Conservation (phyloP, 805 yeast genomes). For the Schwanniomyces vanrijiae region DNA sequence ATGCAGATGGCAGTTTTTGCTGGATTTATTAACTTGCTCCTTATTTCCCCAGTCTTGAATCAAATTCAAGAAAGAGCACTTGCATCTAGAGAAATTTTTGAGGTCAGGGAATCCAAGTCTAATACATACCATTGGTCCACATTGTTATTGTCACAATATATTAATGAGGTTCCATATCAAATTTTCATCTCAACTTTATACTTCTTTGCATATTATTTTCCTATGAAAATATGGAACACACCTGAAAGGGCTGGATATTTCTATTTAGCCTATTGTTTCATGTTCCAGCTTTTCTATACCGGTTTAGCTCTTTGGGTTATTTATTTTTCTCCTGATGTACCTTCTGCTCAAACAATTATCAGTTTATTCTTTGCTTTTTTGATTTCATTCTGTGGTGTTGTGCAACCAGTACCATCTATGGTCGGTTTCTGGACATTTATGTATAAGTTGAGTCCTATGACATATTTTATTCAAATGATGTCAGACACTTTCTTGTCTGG, state of each 20-base stretch:
- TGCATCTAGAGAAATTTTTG: constrained; percentile 60
- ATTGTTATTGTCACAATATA: constrained; percentile 51
- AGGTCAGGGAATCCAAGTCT: constrained; percentile 67
- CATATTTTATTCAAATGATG: constrained; percentile 64
- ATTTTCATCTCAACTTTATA: constrained; percentile 19
- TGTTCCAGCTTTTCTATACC: constrained; percentile 29
- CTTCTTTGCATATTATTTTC: constrained; percentile 49
- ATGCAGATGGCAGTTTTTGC: constrained; percentile 60
- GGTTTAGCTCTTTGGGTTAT: constrained; percentile 40
- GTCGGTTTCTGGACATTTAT: constrained; percentile 85
- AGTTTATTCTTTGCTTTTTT: constrained; percentile 56
- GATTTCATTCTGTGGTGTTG: constrained; percentile 68
- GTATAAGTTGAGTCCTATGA: constrained; percentile 71
- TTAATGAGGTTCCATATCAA: constrained; percentile 62
- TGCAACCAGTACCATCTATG: constrained; percentile 55
- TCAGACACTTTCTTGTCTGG: constrained; percentile 46
- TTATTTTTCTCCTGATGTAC: constrained; percentile 62
- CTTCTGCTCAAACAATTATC: constrained; percentile 61
- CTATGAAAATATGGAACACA: constrained; percentile 40
- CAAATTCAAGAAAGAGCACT: constrained; percentile 63
- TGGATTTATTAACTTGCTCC: constrained; percentile 55
- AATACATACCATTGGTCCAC: constrained; percentile 73
- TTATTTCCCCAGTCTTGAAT: constrained; percentile 57
- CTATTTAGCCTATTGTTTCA: constrained; percentile 23
- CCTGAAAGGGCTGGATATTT: constrained; percentile 43